These are phyloP conservation scores for Flaveria bidentis DNA, from an alignment of 129 eudicot species.

Conservation along the genomic window DNA sequence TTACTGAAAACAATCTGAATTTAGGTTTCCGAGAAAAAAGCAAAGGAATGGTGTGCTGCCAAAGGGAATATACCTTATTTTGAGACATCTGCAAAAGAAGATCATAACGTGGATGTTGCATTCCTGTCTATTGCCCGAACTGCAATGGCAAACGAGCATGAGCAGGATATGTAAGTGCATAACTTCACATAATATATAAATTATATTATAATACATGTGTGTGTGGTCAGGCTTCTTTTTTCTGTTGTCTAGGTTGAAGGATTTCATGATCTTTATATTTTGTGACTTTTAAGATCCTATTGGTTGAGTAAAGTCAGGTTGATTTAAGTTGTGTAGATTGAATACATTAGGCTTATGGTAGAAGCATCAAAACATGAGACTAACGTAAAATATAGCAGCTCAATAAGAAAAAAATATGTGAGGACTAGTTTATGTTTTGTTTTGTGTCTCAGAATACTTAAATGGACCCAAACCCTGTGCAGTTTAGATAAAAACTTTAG, in stretches of 20 bases:
- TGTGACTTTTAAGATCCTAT: background rate
- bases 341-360: background rate
- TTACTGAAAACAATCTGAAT: slow-evolving; percentile 18
- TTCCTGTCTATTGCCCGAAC: slow-evolving; percentile 79
- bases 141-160: slow-evolving; percentile 88
- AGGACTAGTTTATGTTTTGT: background rate
- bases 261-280: background rate
- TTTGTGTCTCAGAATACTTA: background rate
- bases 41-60: slow-evolving; percentile 94
- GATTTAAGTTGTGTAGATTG: slow-evolving; percentile 10
- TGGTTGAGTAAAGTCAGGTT: slow-evolving; percentile 8
- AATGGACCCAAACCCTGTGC: background rate
- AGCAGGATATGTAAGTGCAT: slow-evolving; percentile 87
- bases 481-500: background rate
- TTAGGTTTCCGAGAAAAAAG: slow-evolving; percentile 92
- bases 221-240: background rate
- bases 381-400: background rate
- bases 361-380: background rate
- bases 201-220: background rate
- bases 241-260: background rate
- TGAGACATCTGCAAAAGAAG: slow-evolving; percentile 98
- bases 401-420: background rate
- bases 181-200: background rate
- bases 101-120: slow-evolving; percentile 81
- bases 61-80: slow-evolving; percentile 94